These are phyloP conservation scores for Talaromyces wortmannii DNA, from an alignment of 495 filamentous ascomycete species.

Conservation along the genomic window DNA sequence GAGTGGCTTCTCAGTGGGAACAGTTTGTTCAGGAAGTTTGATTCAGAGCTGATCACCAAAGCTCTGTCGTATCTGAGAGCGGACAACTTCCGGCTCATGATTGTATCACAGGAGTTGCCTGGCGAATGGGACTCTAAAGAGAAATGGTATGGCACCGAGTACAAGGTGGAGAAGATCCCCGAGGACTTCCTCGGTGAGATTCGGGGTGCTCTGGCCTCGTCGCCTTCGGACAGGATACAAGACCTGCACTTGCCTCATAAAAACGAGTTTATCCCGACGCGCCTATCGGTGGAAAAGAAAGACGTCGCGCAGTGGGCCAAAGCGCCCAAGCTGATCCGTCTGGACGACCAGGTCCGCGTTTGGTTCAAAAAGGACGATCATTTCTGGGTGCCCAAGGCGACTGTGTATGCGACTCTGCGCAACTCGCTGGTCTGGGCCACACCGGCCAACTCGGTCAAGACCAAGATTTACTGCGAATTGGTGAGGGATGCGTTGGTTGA, in stretches of 20 bases:
- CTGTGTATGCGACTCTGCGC: conserved; percentile 69
- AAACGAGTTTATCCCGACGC: conserved; percentile 95
- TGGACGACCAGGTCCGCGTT: conserved; percentile 73
- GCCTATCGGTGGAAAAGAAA: conserved; percentile 91
- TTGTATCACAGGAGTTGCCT: conserved; percentile 77
- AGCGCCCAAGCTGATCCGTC: conserved; percentile 77
- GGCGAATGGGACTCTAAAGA: conserved; percentile 84
- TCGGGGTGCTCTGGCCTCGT: conserved; percentile 50
- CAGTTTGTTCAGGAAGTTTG: conserved; percentile 67
- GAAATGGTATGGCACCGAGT: conserved; percentile 98
- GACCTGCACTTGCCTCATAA: conserved; percentile 82
- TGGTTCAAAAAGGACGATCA: conserved; percentile 99
- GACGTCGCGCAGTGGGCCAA: conserved; percentile 67
- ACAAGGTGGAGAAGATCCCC: conserved; percentile 77
- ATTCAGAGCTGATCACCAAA: conserved; percentile 66
- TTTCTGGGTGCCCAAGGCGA: conserved; percentile 97
- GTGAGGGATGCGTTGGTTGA: conserved; percentile 86
- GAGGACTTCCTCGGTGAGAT: conserved; percentile 65
- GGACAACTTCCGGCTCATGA: conserved; percentile 80
- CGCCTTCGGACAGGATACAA: conserved; percentile 49
- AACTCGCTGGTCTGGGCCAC: conserved; percentile 73
- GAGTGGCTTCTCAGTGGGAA: conserved; percentile 79
- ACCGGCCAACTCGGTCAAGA: conserved; percentile 69
- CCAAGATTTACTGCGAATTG: conserved; percentile 76
- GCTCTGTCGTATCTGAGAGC: conserved; percentile 70